Base-by-base conservation (phyloP, 108 stramenopile species). In the Fistulifera pelliculosa region DNA sequence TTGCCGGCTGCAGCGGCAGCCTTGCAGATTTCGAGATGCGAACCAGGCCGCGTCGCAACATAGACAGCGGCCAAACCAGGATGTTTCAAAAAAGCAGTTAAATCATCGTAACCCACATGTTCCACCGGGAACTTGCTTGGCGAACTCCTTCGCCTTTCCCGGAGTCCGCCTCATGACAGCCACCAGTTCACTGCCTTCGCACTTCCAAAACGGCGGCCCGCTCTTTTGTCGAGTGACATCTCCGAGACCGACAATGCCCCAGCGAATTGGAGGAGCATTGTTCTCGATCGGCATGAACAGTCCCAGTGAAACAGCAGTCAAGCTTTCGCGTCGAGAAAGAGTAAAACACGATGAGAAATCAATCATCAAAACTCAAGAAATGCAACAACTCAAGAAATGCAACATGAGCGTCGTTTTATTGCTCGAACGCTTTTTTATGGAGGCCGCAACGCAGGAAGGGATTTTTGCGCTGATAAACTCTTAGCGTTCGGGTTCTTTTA, bases 201-300 rank as follows among this genome's bases (percentile, higher is more conserved):
- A 69, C 55, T 74, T 74, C 49, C 56, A 81, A 64, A 81, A 81
- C 38, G 80, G 64, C 17, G 80, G 80, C 38, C 80, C 80, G 21
- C 73, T 64, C 52, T 81, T 81, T 40, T 64, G 60, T 44, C 61
- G 55, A n/a, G 52, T 54, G 12, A 81, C 80, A 59, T 81, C 80
- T 17, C 80, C 80, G 39, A 81, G 60, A 11, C 80, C 80, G 15
- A 81, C 63, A 23, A 81, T 81, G 12, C 73, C 80, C 80, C 80
- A 81, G 28, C 55, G 47, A 49, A 74, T 64, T 0, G 13, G 10
- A 21, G 54, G 18, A 21, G 42, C 31, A n/a, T 25, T 27, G 26
- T 54, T 31, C 0, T 35, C 28, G 21, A n/a, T 49, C 44, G n/a
- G 27, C 14, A 13, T 25, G 41, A 45, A 11, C 2, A 45, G 11